Conservation (phyloP, 192 early-diverging fungal species). For the Coemansia sp. region DNA sequence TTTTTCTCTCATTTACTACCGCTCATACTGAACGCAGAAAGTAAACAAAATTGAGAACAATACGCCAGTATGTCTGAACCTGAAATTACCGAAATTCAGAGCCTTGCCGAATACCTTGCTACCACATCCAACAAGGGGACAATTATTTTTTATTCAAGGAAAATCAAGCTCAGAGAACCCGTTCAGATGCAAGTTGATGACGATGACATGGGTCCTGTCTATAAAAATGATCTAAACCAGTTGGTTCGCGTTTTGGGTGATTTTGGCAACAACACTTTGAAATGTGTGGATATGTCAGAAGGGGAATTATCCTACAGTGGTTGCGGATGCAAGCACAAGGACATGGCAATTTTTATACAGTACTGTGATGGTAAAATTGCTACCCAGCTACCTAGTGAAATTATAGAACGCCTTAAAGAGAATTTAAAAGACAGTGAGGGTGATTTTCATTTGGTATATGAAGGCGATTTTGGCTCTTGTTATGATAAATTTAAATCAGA, state of each 20-base stretch:
- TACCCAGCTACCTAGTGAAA: neutral
- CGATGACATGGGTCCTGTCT: neutral
- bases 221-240: neutral
- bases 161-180: neutral
- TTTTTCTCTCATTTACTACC: neutral
- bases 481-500: too few species aligned
- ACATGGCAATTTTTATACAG: neutral
- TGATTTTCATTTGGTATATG: too few species aligned
- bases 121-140: neutral
- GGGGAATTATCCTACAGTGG: neutral
- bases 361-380: neutral
- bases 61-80: neutral
- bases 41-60: too few species aligned
- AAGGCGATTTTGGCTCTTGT: too few species aligned
- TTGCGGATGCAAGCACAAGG: neutral
- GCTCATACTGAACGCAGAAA: neutral
- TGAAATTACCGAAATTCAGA: neutral
- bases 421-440: too few species aligned
- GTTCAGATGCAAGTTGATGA: neutral
- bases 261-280: neutral
- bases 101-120: neutral
- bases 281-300: neutral
- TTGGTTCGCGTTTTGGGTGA: neutral
- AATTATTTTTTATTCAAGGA: neutral
- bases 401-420: too few species aligned